Base-by-base conservation (phyloP, 108 stramenopile genomes). In the Asterionellopsis glacialis region DNA sequence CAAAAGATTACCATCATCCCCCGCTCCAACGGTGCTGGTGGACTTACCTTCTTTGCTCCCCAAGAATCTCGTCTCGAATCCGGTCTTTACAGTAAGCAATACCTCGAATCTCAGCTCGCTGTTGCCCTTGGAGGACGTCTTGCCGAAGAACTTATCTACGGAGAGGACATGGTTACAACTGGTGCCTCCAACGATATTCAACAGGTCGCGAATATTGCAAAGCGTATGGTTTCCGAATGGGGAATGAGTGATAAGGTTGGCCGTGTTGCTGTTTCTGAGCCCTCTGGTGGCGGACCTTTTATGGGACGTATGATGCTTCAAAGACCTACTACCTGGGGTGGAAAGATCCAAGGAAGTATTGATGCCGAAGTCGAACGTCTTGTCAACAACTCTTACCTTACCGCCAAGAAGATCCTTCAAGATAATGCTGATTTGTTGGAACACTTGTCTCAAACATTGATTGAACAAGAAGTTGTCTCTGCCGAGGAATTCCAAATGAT, bases 1-100 rank as follows among this genome's bases (percentile, higher is more conserved):
- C 97, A 98, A 77, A 99, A 99, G 84, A 96, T 97, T 24, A 76
- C 93, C 44, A 98, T 98, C 76, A 85, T 97, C 56, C 97, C 91
- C 11, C 86, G 88, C 13, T 90, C 91, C 43, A 93, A 88, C 65
- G 91, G 95, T 75, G 94, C 95, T 63, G 81, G 91, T 66, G 88
- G 97, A 51, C 59, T 96, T 65, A 96, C 97, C 44, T 94, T 96
- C 78, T 96, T 96, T 70, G 89, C 91, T 50, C 96, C 95, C 53
- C 77, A 84, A 62, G 97, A 97, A 60, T 77, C 81, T 54, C 89
- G 95, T 57, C 60, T 98, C 23, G 96, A 97, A 67, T 77, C 81
- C 43, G 93, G 93, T 12, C 82, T 96, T 77, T 96, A 95, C 87
- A 81, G 84, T 50, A 78, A 74, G 41, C 91, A 96, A 68, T 95